These are phyloP conservation scores for Aureobasidium musti DNA, from an alignment of 2,329 filamentous ascomycete genomes.

Conservation along the genomic window DNA sequence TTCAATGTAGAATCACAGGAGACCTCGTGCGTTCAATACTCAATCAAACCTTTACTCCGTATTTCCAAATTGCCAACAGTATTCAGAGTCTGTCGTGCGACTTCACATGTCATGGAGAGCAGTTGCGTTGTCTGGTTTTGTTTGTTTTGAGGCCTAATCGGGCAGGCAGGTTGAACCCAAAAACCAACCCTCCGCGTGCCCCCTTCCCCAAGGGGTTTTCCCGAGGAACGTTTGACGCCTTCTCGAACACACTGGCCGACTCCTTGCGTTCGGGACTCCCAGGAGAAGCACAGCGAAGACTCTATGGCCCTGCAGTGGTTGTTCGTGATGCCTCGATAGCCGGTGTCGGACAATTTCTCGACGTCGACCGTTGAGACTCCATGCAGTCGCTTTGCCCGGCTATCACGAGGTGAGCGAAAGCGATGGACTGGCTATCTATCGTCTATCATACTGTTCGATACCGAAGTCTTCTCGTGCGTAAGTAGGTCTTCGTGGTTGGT, in stretches of 20 bases:
- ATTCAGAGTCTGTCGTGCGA: neutral
- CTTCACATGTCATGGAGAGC: neutral
- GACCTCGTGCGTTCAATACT: conserved; percentile 11
- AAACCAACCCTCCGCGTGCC: neutral
- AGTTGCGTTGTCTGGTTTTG: neutral
- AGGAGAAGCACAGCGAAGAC: neutral
- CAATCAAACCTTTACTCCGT: conserved; percentile 18
- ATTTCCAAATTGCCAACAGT: neutral
- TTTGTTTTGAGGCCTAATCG: conserved; percentile 21
- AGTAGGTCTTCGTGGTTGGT: neutral
- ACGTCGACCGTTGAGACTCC: neutral
- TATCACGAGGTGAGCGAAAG: neutral
- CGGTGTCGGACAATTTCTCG: conserved; percentile 7
- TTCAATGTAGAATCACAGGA: neutral
- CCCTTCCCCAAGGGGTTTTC: conserved; percentile 3
- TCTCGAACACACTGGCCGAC: conserved; percentile 7
- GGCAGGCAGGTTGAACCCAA: conserved; percentile 1
- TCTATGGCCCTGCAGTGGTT: neutral
- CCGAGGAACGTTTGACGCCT: conserved; percentile 3
- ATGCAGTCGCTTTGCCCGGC: neutral
- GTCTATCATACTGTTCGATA: conserved; percentile 17
- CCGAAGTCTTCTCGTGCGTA: neutral
- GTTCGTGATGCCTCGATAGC: neutral
- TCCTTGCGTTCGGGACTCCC: neutral
- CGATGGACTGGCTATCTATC: conserved; percentile 9